Evolutionary conservation across 345 rosid species (phyloP), one percentile per base, ranked within the genome.

Genomic region (Toxicodendron radicans): DNA sequence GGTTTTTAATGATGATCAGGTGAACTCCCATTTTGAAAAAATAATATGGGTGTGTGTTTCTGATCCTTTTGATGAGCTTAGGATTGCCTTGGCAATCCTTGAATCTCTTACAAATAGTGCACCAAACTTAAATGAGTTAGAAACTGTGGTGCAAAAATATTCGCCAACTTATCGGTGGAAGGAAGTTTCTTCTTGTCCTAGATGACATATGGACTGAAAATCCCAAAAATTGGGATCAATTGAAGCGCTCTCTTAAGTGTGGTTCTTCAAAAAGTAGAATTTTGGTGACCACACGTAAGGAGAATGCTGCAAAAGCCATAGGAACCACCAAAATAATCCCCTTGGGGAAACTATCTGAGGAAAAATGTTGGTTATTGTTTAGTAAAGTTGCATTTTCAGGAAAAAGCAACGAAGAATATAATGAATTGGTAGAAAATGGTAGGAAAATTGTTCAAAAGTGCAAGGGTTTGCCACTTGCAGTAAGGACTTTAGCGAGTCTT

Each of bases 181-280:
- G 30, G 45, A 65, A 53, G 10, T 72, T 58, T 60, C 24, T 80
- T 21, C 70, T 79, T 18, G 67, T 80, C 16, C 60, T 80, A 6
- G 79, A 80, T 58, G 83, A 79, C 58, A 74, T 80, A 5, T 80
- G 79, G 83, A 68, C 53, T 33, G 68, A 72, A 23, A 35, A 67
- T 14, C 68, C 62, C 11, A 24, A 14, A n/a, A 18, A 73, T 0
- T 80, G 83, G 83, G 71, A 24, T 4, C 65, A 48, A 7, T 54
- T 80, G n/a, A 59, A 67, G 10, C 2, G 62, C 16, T 56, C 61
- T 38, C 32, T 78, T 5, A 56, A 61, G 27, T 16, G 45, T 24
- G 74, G 56, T 23, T 14, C 35, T 4, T 20, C 21, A 18, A 78
- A 66, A 23, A 68, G 81, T 62, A 78, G 58, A 33, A 66, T 78